These are phyloP conservation scores for Colletotrichum limetticola DNA, from an alignment of 2,329 filamentous ascomycete genomes.

Conservation along the genomic window DNA sequence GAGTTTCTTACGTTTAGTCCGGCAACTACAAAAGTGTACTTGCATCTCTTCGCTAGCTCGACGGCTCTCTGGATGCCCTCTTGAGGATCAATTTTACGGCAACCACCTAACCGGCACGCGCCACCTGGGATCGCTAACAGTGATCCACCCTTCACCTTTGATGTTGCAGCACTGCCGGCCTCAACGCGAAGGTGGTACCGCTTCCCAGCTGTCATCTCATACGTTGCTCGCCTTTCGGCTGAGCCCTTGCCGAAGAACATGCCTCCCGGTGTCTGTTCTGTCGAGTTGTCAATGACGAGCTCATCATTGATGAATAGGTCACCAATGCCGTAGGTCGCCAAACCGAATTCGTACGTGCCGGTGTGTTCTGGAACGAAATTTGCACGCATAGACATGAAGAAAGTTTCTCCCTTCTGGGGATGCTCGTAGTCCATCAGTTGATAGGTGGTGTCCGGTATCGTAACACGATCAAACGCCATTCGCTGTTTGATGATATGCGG, in stretches of 20 bases:
- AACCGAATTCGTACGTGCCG: conserved; percentile 70
- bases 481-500: conserved; percentile 59
- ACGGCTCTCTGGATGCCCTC: conserved; percentile 74
- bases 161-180: conserved; percentile 68
- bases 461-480: conserved; percentile 59
- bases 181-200: conserved; percentile 68
- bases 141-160: conserved; percentile 58
- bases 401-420: conserved; percentile 60
- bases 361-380: conserved; percentile 68
- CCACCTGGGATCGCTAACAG: conserved; percentile 67
- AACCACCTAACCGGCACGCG: conserved; percentile 70
- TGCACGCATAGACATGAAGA: conserved; percentile 71
- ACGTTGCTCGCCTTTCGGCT: conserved; percentile 68
- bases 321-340: conserved; percentile 72
- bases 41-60: conserved; percentile 72
- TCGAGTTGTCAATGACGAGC: conserved; percentile 73
- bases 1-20: conserved; percentile 64
- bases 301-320: conserved; percentile 71
- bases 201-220: conserved; percentile 67
- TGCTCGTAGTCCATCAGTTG: conserved; percentile 62
- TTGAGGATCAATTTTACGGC: conserved; percentile 65
- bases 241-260: conserved; percentile 75
- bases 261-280: conserved; percentile 69
- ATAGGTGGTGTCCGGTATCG: conserved; percentile 59
- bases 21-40: conserved; percentile 81